Evolutionary conservation across 768 basidiomycete species (phyloP), one percentile per base, ranked within the genome.

Genomic region (Podaxis sp.): DNA sequence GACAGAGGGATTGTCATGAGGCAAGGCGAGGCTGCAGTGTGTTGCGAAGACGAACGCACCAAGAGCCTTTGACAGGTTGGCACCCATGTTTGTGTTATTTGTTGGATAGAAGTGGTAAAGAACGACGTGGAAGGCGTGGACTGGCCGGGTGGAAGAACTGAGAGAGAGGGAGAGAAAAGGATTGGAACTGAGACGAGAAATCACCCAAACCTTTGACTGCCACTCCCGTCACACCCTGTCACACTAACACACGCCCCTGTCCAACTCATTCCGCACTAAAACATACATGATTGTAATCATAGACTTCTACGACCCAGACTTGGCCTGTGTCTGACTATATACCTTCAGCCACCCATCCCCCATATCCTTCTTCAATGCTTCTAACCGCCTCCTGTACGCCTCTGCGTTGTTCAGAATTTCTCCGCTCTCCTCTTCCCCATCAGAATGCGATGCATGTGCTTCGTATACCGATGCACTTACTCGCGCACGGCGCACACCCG

Each of bases 301-400:
- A 37, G 37, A 46, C 51, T 59, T 9, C 61, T 58, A 61, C 18
- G 55, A 61, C 18, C 55, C 50, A 23, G 59, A 52, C 53, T 53
- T 55, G 28, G 64, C 62, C 48, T 71, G 64, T 32, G 65, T 71
- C 63, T 75, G 74, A 48, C 84, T 90, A 67, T 90, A 87, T 36
- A 94, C 91, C 71, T 89, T 90, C 68, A 95, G 68, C 92, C 91
- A 95, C 9, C 87, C 86, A 23, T 95, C 93, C 1, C 93, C 93
- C 80, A 95, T 93, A 67, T 95, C 93, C 61, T 84, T 80, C 71
- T 91, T 86, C 70, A 95, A 67, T 16, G 87, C 87, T 76, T 95
- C 93, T 54, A 95, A 89, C 66, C 81, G 81, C 59, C 83, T 82
- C 50, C 93, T 80, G 71, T 90, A 92, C 47, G 85, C 81, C 60